These are phyloP conservation scores for Poterioochromonas sp. DNA, from an alignment of 352 stramenopile species.

Conservation along the genomic window DNA sequence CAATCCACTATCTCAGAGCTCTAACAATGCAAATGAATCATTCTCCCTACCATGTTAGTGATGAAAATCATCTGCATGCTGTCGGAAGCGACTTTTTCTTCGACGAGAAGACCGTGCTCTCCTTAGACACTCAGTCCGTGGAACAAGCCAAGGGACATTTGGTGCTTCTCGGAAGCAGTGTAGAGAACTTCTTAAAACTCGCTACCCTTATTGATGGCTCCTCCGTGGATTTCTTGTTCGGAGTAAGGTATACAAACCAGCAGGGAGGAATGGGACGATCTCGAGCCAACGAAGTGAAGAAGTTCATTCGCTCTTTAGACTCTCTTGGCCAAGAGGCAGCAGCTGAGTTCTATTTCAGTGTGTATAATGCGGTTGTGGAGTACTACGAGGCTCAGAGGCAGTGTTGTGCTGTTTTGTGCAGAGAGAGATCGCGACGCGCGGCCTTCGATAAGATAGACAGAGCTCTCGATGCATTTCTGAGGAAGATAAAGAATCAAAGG, in stretches of 20 bases:
- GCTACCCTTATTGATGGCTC: neutral
- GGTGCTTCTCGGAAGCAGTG: neutral
- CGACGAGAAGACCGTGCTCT: neutral
- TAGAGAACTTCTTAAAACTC: neutral
- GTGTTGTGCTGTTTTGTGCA: neutral
- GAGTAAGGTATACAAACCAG: neutral
- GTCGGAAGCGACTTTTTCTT: neutral
- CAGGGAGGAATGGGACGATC: neutral
- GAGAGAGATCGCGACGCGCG: too few species aligned
- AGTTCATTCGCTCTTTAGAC: neutral
- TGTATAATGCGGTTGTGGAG: neutral
- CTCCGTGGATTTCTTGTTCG: neutral
- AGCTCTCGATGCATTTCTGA: too few species aligned
- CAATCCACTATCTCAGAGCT: too few species aligned
- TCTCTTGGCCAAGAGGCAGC: neutral
- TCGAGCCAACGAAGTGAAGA: neutral
- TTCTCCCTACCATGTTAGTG: too few species aligned
- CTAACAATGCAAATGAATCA: too few species aligned
- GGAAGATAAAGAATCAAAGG: too few species aligned
- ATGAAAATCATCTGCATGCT: too few species aligned
- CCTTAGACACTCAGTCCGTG: neutral
- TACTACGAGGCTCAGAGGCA: neutral
- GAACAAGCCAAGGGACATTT: neutral
- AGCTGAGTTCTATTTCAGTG: neutral
- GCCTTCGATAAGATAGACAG: too few species aligned